These are phyloP conservation scores for Alternaria incomplexa DNA, from an alignment of 2,329 filamentous ascomycete genomes.

Conservation along the genomic window DNA sequence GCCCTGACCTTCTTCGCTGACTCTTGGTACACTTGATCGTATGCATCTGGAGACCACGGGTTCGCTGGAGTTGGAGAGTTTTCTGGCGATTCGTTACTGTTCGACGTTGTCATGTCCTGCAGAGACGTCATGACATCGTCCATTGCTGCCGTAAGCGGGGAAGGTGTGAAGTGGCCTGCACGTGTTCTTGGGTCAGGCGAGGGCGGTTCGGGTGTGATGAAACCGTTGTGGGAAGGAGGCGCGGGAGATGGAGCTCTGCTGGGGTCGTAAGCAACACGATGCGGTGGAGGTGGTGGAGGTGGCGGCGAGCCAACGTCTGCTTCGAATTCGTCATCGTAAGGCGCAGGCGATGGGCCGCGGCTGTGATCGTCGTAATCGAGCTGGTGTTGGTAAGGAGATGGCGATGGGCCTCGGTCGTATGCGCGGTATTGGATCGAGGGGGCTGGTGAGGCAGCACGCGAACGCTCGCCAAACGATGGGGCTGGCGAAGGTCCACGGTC, in stretches of 20 bases:
- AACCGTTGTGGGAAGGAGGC: constrained; percentile 47
- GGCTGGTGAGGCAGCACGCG: constrained; percentile 39
- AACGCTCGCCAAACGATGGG: constrained; percentile 36
- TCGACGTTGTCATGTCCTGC: constrained; percentile 76
- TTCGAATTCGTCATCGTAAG: constrained; percentile 35
- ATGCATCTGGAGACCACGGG: constrained; percentile 91
- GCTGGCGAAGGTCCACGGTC: constrained; percentile 40
- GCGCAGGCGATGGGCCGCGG: constrained; percentile 38
- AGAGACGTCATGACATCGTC: constrained; percentile 97
- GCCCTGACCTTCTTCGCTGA: constrained; percentile 54
- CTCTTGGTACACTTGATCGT: constrained; percentile 63
- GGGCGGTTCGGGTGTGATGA: constrained; percentile 68
- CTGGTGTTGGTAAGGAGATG: constrained; percentile 44
- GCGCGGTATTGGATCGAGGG: constrained; percentile 45
- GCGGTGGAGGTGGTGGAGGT: constrained; percentile 84
- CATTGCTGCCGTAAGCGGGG: constrained; percentile 92
- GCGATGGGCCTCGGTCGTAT: constrained; percentile 50
- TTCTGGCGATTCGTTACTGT: constrained; percentile 58
- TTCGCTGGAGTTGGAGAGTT: constrained; percentile 66
- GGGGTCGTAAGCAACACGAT: constrained; percentile 63
- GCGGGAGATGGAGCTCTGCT: constrained; percentile 47
- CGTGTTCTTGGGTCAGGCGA: constrained; percentile 61
- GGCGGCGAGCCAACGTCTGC: constrained; percentile 66
- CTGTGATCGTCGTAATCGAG: constrained; percentile 14
- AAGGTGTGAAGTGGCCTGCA: constrained; percentile 70